These are phyloP conservation scores for Ophiocordyceps camponoti-leonardi DNA, from an alignment of 2,329 filamentous ascomycete genomes.

Conservation along the genomic window DNA sequence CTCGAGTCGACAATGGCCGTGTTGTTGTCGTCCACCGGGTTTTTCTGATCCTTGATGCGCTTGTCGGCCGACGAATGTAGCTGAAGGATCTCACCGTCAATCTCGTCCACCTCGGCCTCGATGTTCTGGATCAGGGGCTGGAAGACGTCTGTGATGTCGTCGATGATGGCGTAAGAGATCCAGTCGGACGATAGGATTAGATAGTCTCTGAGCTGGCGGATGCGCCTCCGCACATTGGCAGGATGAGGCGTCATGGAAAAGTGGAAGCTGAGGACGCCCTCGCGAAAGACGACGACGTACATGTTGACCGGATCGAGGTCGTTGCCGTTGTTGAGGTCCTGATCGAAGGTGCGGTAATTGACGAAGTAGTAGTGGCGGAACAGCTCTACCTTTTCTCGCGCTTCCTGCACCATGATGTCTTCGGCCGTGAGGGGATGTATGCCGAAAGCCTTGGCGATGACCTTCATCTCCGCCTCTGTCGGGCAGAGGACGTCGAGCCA, in stretches of 20 bases:
- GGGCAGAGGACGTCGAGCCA: constrained; percentile 90
- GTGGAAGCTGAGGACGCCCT: constrained; percentile 91
- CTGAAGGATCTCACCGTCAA: constrained; percentile 77
- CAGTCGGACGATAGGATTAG: constrained; percentile 86
- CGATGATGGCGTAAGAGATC: constrained; percentile 96
- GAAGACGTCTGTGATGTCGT: constrained; percentile 96
- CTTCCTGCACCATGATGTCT: constrained; percentile 94
- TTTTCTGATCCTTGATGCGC: constrained; percentile 19
- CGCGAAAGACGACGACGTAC: constrained; percentile 92
- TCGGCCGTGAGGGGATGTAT: constrained; percentile 92
- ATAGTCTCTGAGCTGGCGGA: constrained; percentile 88
- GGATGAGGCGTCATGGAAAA: constrained; percentile 93
- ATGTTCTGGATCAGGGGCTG: constrained; percentile 82
- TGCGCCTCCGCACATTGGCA: constrained; percentile 83
- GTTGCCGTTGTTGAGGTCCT: constrained; percentile 74
- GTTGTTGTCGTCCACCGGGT: constrained; percentile 26
- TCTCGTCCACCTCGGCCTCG: constrained; percentile 92
- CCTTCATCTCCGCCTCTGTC: constrained; percentile 90
- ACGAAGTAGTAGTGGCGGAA: constrained; percentile 98
- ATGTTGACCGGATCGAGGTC: constrained; percentile 94
- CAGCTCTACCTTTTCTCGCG: constrained; percentile 92
- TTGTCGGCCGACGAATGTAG: constrained; percentile 48
- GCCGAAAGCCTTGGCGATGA: constrained; percentile 79
- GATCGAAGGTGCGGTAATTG: constrained; percentile 95
- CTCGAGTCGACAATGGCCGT: constrained; percentile 28